Base-by-base conservation (phyloP, 768 basidiomycete species). In the Hortiboletus flavorubellus region DNA sequence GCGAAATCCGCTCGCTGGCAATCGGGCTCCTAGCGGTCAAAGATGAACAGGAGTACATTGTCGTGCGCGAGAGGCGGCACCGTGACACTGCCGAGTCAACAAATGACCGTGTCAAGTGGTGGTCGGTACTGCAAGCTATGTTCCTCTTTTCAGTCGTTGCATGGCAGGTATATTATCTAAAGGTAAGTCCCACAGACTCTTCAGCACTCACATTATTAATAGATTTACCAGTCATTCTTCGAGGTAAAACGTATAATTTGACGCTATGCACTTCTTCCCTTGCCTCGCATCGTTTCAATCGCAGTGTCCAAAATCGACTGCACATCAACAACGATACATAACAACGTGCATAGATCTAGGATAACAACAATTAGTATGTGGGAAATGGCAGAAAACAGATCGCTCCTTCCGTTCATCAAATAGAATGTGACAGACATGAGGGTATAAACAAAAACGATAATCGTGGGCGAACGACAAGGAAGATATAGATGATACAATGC, bases 31-130 rank as follows among this genome's bases (percentile, higher is more conserved):
- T 88, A 53, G 76, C 90, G 10, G 94, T 99, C 61, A 98, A 98
- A 75, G 97, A 99, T 66, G 97, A 99, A 70, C 96, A 98, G 70
- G 97, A 98, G 73, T 99, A 99, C 73, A 94, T 99, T 59, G 90
- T 96, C 33, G 86, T 98, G 30, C 83, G 97, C 47, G 97, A 99
- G 72, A 81, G 82, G 56, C 87, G 87, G 40, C 97, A 99, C 72
- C 80, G 97, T 51, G 92, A 98, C 70, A 99, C 97, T 48, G 88
- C 92, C 9, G 91, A 91, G 78, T 96, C 83, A 1, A 92, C 91
- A 18, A 98, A 98, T 69, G 82, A 89, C 38, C 85, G 97, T 38
- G 96, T 99, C 50, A 98, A 98, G 75, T 98, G 93, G 93, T 99
- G 97, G 97, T 95, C 93, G 3, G 86, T 99, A 57, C 69, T 93